Conservation (phyloP, 345 rosid genomes). For the Citrus australasica region DNA sequence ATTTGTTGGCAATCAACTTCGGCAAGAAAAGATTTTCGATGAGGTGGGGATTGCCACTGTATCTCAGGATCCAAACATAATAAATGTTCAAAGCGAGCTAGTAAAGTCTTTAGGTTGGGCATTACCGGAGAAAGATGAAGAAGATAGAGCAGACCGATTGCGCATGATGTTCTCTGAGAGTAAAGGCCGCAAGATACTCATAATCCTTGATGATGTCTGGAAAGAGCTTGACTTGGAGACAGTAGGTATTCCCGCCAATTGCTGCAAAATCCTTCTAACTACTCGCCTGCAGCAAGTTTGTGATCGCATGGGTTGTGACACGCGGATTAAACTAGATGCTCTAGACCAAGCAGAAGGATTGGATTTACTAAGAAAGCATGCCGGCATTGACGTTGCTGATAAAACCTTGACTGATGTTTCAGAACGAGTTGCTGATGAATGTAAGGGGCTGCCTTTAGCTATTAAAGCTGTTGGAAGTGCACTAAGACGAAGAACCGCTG, state of each 20-base stretch:
- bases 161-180: not conserved
- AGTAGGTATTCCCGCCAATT: not conserved
- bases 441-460: not conserved
- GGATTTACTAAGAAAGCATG: not conserved
- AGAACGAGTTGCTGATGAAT: not conserved
- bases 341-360: not conserved
- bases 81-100: too few species aligned
- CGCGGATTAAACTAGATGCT: too few species aligned
- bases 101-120: too few species aligned
- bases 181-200: not conserved
- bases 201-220: not conserved
- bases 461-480: not conserved
- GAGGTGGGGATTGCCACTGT: too few species aligned
- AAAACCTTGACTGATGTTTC: not conserved
- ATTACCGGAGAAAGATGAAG: accelerated
- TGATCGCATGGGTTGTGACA: not conserved
- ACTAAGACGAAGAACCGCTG: not conserved
- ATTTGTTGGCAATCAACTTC: too few species aligned
- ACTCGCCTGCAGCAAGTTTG: not conserved
- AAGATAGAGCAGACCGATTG: not conserved
- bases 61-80: too few species aligned
- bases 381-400: not conserved
- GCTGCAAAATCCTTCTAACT: not conserved
- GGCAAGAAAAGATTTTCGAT: too few species aligned
- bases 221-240: not conserved